Evolutionary conservation across 352 stramenopile species (phyloP), one percentile per base, ranked within the genome.

Genomic region (Globisporangium cystogenes): DNA sequence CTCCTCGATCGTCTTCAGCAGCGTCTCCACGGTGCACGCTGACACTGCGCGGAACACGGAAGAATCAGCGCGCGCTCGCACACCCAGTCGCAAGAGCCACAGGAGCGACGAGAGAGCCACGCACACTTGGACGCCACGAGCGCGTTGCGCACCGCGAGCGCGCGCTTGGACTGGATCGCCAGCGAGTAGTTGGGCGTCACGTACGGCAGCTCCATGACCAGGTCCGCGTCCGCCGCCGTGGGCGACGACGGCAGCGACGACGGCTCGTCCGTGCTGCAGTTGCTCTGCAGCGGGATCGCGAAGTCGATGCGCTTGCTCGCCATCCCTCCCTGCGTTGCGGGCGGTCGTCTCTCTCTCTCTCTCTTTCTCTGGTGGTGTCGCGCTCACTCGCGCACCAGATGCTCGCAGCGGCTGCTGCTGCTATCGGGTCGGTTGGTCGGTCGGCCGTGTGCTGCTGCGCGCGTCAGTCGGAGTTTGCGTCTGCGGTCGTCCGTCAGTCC

Each of bases 91-190:
- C 16, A 46, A 18, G 18, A 51, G 0, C 1, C 26, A 44, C 15
- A 37, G 33, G 1, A 12, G 20, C 21, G 23, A 16, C 21, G n/a
- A n/a, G n/a, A 24, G 15, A 14, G 36, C 12, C 6, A 33, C 44
- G 7, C 11, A 20, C 24, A 41, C 7, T 86, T 82, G 1, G 76
- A 80, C 5, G 70, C 80, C 16, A 91, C 74, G 5, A 93, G 70
- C 12, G 82, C 76, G 44, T 93, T 90, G 51, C 70, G 74, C 47
- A 91, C 69, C 23, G 62, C 44, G 63, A 80, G 61, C 41, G 84
- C 82, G 51, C 80, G 76, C 64, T 82, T 91, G 46, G 76, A 78
- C 53, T 90, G 76, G 29, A 90, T 74, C 53, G 76, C 68, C 24
- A 93, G 58, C 41, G 77, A 76, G 39, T 68, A 79, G 49, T 58